phyloP scores from a whole-genome alignment of 116 monocot species.

The Posidonia oceanica region DNA sequence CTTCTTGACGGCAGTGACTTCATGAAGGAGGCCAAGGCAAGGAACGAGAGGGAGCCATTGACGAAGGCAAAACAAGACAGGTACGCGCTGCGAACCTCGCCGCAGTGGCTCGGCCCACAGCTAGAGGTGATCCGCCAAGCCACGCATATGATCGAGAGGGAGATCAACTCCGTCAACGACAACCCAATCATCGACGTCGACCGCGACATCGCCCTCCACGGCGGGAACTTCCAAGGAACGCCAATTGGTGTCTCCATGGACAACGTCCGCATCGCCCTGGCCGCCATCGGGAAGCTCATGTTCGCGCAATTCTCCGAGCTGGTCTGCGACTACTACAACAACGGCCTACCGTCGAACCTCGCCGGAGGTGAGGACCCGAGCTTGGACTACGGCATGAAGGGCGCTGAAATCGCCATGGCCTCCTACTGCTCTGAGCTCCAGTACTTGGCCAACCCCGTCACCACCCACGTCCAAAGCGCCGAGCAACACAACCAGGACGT shows the following conservation, averaged over 20 bases:
- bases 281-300: constrained; percentile 32
- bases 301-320: constrained; percentile 43
- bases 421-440: constrained; percentile 31
- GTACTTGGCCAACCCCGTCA: constrained; percentile 28
- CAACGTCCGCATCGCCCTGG: constrained; percentile 35
- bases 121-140: constrained; percentile 26
- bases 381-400: constrained; percentile 34
- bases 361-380: constrained; percentile 23
- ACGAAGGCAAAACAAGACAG: constrained; percentile 30
- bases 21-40: constrained; percentile 14
- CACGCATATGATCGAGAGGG: constrained; percentile 23
- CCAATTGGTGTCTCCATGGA: constrained; percentile 85
- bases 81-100: constrained; percentile 18
- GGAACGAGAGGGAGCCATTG: constrained; percentile 21
- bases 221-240: constrained; percentile 85
- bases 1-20: constrained; percentile 26
- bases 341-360: constrained; percentile 29
- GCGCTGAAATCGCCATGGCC: constrained; percentile 43
- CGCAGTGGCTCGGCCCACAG: constrained; percentile 28
- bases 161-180: constrained; percentile 40
- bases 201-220: constrained; percentile 47
- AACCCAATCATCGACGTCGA: constrained; percentile 32
- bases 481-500: constrained; percentile 47
- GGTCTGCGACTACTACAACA: constrained; percentile 39
- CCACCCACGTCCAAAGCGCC: constrained; percentile 36